Evolutionary conservation across 2,329 filamentous ascomycete genomes (phyloP), one percentile per base, ranked within the genome.

Genomic region (Colletotrichum theobromicola): DNA sequence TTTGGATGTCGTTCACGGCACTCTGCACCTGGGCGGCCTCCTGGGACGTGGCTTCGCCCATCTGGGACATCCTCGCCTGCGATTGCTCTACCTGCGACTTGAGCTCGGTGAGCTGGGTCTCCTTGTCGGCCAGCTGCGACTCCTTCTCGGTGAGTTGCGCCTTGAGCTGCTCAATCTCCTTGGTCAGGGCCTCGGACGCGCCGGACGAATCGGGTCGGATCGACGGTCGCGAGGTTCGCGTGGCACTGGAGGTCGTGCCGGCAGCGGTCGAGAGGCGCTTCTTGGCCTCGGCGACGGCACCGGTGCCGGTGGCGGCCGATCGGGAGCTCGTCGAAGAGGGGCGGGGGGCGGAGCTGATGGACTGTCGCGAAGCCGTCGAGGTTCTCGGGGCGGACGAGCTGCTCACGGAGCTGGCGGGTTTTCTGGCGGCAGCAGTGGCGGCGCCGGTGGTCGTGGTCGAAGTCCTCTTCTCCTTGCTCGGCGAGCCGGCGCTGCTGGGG

Each of bases 141-240:
- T 93, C 90, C 75, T 90, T 91, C 53, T 90, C 87, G 7, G 86
- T 84, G 26, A 93, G 84, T 82, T 92, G 92, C 9, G 85, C 81
- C 84, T 91, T 93, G 57, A 93, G 85, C 60, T 90, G 88, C 64
- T 93, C 91, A 5, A 90, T 83, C 78, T 91, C 90, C 82, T 90
- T 92, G 24, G 87, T 80, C 9, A 83, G 77, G 13, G 87, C 85
- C 18, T 85, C 81, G 26, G 86, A 84, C 37, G 85, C 81, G 55
- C 84, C 83, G 21, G 80, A 80, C 18, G 85, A 79, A n/a, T 80
- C 82, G 13, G 80, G 80, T n/a, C 81, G 79, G 66, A 82, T 68
- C 10, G 83, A 87, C 7, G 85, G 79, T 30, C 87, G 86, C n/a
- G 85, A 71, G 7, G 84, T 81, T 76, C 89, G 87, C 67, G 85